phyloP scores from a whole-genome alignment of 805 yeast species.

The Cyberlindnera lachancei region DNA sequence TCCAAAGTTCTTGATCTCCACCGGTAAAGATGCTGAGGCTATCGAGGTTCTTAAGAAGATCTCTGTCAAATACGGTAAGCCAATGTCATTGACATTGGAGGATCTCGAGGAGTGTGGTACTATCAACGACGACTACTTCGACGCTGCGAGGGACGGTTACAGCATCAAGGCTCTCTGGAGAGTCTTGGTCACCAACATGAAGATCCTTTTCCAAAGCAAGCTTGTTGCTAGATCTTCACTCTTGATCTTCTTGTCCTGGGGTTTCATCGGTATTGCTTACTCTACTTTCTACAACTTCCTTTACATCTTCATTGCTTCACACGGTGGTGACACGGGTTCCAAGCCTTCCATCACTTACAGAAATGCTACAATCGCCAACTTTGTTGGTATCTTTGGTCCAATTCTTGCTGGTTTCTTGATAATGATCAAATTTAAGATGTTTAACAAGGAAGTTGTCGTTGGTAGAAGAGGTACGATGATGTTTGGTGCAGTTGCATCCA shows the following conservation, averaged over 20 bases:
- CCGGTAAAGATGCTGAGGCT: slow-evolving; percentile 44
- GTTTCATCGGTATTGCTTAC: slow-evolving; percentile 45
- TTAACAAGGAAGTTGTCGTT: slow-evolving; percentile 17
- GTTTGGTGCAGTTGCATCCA: slow-evolving; percentile 43
- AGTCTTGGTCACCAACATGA: slow-evolving; percentile 30
- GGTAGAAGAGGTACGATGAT: slow-evolving; percentile 55
- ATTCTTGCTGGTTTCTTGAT: slow-evolving; percentile 34
- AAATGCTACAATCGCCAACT: slow-evolving; percentile 39
- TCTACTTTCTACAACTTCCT: slow-evolving; percentile 46
- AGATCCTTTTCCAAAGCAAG: slow-evolving; percentile 36
- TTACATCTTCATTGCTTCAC: slow-evolving; percentile 41
- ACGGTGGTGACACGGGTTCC: slow-evolving; percentile 39
- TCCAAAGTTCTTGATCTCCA: slow-evolving; percentile 43
- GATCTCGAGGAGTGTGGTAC: slow-evolving; percentile 39
- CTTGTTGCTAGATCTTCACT: slow-evolving; percentile 32
- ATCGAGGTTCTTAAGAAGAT: slow-evolving; percentile 34
- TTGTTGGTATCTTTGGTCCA: slow-evolving; percentile 42
- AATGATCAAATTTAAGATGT: slow-evolving; percentile 9
- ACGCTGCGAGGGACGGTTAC: slow-evolving; percentile 14
- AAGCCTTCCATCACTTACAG: slow-evolving; percentile 36
- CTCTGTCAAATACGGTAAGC: slow-evolving; percentile 38
- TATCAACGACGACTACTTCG: slow-evolving; percentile 23
- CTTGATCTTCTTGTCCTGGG: slow-evolving; percentile 44
- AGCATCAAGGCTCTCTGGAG: slow-evolving; percentile 10
- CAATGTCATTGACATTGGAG: slow-evolving; percentile 36